Conservation (phyloP, 78 protist species). For the Isochrysis galbana region DNA sequence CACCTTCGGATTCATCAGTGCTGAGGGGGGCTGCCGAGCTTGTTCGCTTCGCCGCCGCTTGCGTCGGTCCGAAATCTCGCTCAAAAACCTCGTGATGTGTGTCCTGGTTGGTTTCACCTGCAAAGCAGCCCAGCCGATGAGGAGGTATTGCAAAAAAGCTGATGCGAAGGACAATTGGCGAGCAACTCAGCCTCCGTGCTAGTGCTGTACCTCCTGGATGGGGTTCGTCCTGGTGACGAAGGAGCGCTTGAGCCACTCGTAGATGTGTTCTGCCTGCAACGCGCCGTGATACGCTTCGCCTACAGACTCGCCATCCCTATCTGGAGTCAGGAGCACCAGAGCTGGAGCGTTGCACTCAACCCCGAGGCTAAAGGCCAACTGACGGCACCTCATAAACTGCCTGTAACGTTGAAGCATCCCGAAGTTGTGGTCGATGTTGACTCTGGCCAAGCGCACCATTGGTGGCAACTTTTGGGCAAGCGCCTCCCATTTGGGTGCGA, state of each 20-base stretch:
- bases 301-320: neutral
- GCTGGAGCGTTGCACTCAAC: constrained; percentile 1
- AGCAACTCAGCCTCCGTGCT: neutral
- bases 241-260: neutral
- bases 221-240: neutral
- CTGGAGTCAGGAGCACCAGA: neutral
- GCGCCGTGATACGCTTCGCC: neutral
- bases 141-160: neutral
- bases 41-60: too few species aligned
- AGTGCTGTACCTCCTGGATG: neutral
- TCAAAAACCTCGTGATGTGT: too few species aligned
- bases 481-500: neutral
- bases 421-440: neutral
- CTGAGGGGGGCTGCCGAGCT: too few species aligned
- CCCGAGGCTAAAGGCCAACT: neutral
- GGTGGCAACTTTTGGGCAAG: neutral
- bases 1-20: neutral
- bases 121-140: too few species aligned
- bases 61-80: too few species aligned
- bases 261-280: neutral
- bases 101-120: too few species aligned
- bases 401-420: constrained; percentile 1
- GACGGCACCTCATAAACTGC: neutral
- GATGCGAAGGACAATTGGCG: neutral
- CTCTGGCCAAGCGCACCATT: constrained; percentile 14